Evolutionary conservation across 306 rosid genomes (phyloP), one percentile per base, ranked within the genome.

Genomic region (Quercus suber): DNA sequence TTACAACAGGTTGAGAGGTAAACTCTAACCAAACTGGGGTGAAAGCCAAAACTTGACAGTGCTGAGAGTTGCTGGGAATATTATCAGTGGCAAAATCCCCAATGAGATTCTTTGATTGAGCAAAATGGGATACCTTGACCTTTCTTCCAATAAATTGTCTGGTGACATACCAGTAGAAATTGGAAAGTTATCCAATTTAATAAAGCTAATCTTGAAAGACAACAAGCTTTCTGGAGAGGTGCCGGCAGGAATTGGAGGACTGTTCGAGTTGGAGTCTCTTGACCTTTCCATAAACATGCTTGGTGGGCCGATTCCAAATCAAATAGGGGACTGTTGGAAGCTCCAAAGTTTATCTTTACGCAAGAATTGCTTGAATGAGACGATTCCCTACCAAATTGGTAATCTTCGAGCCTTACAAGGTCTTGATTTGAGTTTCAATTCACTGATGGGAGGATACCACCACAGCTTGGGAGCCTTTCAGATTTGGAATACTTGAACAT

Each of bases 21-120:
- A 61, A 21, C 59, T 88, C 12, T 73, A 84, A 68, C 35, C 91
- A 3, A 88, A 84, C 8, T 90, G 94, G 94, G 90, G 85, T 60
- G 71, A 80, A 15, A 80, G 90, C 77, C 20, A 55, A 52, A 86
- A 86, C 79, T 77, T 88, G 73, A 85, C 86, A 56, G 55, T 1
- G 3, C 77, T 88, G 0, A 75, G 20, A 9, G 67, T 88, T 45
- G 84, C 82, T 11, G 90, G 89, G 25, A 90, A 90, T 80, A 77
- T 74, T 41, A 23, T 88, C 0, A 68, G 18, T 23, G 91, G 94
- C 1, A 73, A 65, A 69, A 88, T 90, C 55, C 94, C 91, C 0
- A 8, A 51, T 14, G 91, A 87, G 73, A 81, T 87, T 73, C 75
- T 78, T 73, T 61, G 15, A 13, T 70, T 82, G 85, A 55, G 57